Percentiles rank a stretch among this genome's conserved stretches.
phyloP scores from a whole-genome alignment of 177 flowering plant genomes.

The Vitis hybrid region DNA sequence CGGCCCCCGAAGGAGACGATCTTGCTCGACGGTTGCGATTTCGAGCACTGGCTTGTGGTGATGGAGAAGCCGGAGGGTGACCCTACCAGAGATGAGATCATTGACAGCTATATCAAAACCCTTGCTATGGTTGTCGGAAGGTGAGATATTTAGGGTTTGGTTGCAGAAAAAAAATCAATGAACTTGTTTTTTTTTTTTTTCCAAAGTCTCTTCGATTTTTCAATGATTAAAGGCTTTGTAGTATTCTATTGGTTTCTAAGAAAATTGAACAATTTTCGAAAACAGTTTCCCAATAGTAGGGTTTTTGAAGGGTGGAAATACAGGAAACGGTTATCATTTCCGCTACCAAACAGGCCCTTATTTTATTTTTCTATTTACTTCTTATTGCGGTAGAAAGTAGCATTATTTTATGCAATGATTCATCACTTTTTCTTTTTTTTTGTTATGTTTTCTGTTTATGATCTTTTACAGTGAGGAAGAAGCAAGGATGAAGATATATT shows the following conservation, averaged over 20 bases:
- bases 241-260: too few relatives aligned
- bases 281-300: too few relatives aligned
- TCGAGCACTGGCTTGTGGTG: constrained; percentile 92
- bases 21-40: constrained; percentile 82
- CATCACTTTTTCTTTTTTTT: not conserved
- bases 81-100: constrained; percentile 80
- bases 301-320: too few relatives aligned
- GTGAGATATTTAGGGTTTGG: constrained; percentile 22
- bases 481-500: constrained; percentile 82
- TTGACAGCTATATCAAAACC: constrained; percentile 76
- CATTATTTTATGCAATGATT: not conserved
- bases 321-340: too few relatives aligned
- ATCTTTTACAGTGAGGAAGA: constrained; percentile 65
- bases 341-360: too few relatives aligned
- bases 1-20: constrained; percentile 88
- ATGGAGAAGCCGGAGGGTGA: constrained; percentile 73
- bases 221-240: too few relatives aligned
- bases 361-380: too few relatives aligned
- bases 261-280: too few relatives aligned
- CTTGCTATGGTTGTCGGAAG: constrained; percentile 77
- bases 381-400: too few relatives aligned
- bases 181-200: not conserved
- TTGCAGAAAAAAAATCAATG: not conserved
- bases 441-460: not conserved
- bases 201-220: too few relatives aligned